Evolutionary conservation across 73 alveolate genomes (phyloP).

Genomic region (Paramecium biaurelia): DNA sequence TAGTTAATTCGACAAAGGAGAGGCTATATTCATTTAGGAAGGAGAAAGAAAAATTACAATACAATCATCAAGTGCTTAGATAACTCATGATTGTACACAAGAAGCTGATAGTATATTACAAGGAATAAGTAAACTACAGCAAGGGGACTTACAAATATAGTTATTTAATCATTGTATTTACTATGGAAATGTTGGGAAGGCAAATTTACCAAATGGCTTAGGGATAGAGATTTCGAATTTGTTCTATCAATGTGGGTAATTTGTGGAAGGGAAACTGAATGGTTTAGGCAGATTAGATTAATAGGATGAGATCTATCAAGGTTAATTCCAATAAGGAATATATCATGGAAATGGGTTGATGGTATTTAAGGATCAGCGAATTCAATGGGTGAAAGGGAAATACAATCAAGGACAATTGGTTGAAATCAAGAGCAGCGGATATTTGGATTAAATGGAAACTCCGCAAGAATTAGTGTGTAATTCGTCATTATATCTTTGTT

Average conservation of each 20-base stretch:
- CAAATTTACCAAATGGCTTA: background rate
- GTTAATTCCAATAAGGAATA: background rate
- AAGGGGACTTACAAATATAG: background rate
- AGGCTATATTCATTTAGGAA: background rate
- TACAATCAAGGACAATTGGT: background rate
- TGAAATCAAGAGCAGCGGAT: background rate
- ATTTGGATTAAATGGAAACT: background rate
- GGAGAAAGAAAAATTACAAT: background rate
- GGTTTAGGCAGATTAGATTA: background rate
- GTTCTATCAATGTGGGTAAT: background rate
- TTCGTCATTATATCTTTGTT: background rate
- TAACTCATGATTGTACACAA: background rate
- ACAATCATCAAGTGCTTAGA: background rate
- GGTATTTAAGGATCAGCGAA: background rate
- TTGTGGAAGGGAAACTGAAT: background rate
- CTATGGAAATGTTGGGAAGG: background rate
- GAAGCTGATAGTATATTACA: background rate
- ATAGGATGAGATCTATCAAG: background rate
- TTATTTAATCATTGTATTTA: background rate
- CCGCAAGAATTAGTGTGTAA: slow-evolving; percentile 21
- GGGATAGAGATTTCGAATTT: background rate
- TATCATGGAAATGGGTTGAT: slow-evolving; percentile 13
- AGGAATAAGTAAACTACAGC: background rate
- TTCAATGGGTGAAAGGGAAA: background rate
- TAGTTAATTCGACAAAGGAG: slow-evolving; percentile 3